These are phyloP conservation scores for Elsinoe necatrix DNA, from an alignment of 2,329 filamentous ascomycete genomes.

Conservation along the genomic window DNA sequence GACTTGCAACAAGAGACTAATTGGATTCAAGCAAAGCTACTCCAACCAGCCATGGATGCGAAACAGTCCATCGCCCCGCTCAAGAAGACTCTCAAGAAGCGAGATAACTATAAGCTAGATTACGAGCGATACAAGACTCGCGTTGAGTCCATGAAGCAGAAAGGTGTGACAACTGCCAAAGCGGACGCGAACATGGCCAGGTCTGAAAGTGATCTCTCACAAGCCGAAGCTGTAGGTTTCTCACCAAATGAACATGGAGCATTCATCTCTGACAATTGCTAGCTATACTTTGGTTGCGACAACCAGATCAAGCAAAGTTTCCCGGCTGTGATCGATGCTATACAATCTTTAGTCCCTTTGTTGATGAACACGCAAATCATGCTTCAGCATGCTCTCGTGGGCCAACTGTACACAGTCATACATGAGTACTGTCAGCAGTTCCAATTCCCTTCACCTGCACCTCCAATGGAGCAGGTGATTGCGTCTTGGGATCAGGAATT, in stretches of 20 bases:
- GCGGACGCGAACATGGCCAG: conserved; percentile 65
- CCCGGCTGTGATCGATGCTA: conserved; percentile 60
- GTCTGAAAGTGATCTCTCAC: conserved; percentile 60
- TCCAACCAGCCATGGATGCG: conserved; percentile 61
- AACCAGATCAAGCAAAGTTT: conserved; percentile 63
- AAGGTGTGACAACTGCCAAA: conserved; percentile 60
- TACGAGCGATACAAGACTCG: conserved; percentile 70
- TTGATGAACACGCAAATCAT: conserved; percentile 62
- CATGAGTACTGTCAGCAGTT: conserved; percentile 64
- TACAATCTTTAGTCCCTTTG: conserved; percentile 65
- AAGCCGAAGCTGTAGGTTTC: conserved; percentile 51
- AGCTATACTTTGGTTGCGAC: conserved; percentile 65
- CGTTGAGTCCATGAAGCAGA: conserved; percentile 60
- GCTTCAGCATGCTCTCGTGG: conserved; percentile 69
- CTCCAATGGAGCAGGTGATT: conserved; percentile 63
- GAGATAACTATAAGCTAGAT: conserved; percentile 62
- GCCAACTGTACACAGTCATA: conserved; percentile 67
- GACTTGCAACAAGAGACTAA: conserved; percentile 65
- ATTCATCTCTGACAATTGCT: conserved; percentile 14
- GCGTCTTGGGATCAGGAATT: conserved; percentile 57
- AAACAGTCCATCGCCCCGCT: conserved; percentile 60
- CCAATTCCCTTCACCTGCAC: conserved; percentile 61
- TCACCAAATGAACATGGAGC: neutral
- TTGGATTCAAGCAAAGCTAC: conserved; percentile 61
- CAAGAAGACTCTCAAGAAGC: conserved; percentile 75